Evolutionary conservation across 2,329 filamentous ascomycete genomes (phyloP), one percentile per base, ranked within the genome.

Genomic region (Aspergillus oerlinghausenensis): DNA sequence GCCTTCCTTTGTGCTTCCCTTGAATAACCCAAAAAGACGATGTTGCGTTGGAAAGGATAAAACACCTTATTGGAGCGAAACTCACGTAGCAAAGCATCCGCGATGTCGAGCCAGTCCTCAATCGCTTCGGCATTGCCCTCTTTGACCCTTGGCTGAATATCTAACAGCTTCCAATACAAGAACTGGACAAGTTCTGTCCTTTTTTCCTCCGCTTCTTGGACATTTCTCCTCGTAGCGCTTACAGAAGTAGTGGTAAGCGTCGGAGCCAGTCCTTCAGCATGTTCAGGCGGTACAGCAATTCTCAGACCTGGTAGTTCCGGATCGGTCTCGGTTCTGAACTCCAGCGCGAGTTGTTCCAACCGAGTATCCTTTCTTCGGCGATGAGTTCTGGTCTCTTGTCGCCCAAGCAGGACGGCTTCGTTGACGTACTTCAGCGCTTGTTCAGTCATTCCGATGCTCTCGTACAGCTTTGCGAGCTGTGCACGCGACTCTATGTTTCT

Each of bases 381-480:
- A 49, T 65, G 65, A 43, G 60, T 68, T 56, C 66, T 65, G 50
- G 60, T 68, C 59, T 75, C 73, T 55, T 73, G 72, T 69, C 76
- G 75, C n/a, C 80, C 80, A 29, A 92, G 76, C 32, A 84, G 80
- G 63, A 93, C 82, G 8, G 90, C 86, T 69, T 95, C 88, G 35
- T 88, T 88, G 50, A 90, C 85, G 51, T 92, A 83, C 57, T 88
- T 86, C 57, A 92, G 84, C 1, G 92, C 92, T 66, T 90, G 85
- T 65, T 92, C 88, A 23, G 83, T 85, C 74, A 88, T 84, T 60
- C 86, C 86, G 48, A 83, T 82, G 60, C 82, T 85, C 70, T 95
- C 90, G 67, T 95, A 96, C 72, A 97, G 84, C 65, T 89, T 92
- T 11, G 90, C 90, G 9, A 97, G 79, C 65, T 90, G 85, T 29